Base-by-base conservation (phyloP, 192 early-diverging fungal species). In the Rhizophagus prolifer region DNA sequence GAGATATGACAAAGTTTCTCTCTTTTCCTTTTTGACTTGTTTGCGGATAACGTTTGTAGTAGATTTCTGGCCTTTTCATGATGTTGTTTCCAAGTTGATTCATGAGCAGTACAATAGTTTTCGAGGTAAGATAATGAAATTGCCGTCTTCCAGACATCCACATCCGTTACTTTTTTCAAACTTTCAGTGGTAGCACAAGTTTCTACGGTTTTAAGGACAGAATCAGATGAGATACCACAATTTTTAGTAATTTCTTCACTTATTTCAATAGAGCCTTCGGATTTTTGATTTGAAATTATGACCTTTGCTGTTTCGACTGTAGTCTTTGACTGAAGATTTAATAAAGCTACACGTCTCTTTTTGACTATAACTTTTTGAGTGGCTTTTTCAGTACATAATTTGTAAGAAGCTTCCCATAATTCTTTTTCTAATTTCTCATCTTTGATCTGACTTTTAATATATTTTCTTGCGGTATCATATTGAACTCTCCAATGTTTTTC, bases 371-470 rank as follows among this genome's bases (percentile, higher is more conserved):
- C 19, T 14, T 12, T 31, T 12, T 34, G 28, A 3, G 41, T 46
- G 9, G 21, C 68, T 70, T 70, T 25, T 70, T 70, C 68, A 46
- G 36, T 9, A 25, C 19, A 25, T n/a, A 44, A 28, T 14, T 44
- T 25, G 9, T 70, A 19, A 26, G 26, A 70, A n/a, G 46, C 68
- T 46, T 41, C 21, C n/a, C 14, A 26, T 30, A 70, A 26, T 70
- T 70, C 68, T 46, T 70, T 28, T 70, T 70, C 68, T 12, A 46
- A 23, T 47, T 68, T 31, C 21, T 14, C 30, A 16, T 63, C 8
- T 13, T 36, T 36, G 30, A 68, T 28, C 0, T 28, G 66, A 38
- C 21, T 21, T 4, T 9, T 21, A 3, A 68, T 8, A 12, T 8
- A 63, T 25, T 30, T 25, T 12, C 66, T 31, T 21, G 66, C 31